Evolutionary conservation across 1,139 yeast species (phyloP).

Genomic region (Groenewaldozyma auringiensis): DNA sequence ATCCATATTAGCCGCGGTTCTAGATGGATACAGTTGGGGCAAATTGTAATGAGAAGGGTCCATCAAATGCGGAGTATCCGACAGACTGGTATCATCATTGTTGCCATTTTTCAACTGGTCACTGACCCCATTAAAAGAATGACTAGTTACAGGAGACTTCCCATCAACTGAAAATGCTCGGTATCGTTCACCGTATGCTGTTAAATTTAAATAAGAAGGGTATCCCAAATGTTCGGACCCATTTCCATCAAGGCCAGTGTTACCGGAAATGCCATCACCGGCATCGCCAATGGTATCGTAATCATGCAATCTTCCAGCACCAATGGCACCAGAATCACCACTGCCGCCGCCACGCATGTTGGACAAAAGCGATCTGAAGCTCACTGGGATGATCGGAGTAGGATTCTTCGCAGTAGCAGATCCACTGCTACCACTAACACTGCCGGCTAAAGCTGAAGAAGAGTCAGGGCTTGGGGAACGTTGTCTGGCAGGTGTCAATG

Average conservation of each 20-base stretch:
- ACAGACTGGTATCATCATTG: background rate
- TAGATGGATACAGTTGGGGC: conserved; percentile 23
- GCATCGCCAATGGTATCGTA: background rate
- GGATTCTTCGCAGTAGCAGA: background rate
- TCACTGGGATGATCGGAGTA: background rate
- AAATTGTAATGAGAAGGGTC: conserved; percentile 14
- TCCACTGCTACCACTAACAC: background rate
- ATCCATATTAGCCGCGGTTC: conserved; percentile 22
- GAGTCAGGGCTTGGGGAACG: conserved; percentile 6
- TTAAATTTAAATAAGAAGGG: conserved; percentile 20
- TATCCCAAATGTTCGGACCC: background rate
- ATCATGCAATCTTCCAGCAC: background rate
- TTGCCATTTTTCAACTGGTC: background rate
- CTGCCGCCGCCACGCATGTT: background rate
- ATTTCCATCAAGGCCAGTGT: background rate
- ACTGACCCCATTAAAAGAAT: background rate
- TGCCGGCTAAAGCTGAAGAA: background rate
- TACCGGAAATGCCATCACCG: background rate
- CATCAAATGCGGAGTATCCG: background rate
- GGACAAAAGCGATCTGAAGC: background rate
- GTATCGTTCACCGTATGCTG: conserved; percentile 26
- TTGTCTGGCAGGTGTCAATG: conserved; percentile 13
- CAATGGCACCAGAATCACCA: background rate
- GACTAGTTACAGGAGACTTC: background rate
- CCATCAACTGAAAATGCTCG: conserved; percentile 9